Conservation (phyloP, 495 filamentous ascomycete species). For the Massariosphaeria phaeospora region DNA sequence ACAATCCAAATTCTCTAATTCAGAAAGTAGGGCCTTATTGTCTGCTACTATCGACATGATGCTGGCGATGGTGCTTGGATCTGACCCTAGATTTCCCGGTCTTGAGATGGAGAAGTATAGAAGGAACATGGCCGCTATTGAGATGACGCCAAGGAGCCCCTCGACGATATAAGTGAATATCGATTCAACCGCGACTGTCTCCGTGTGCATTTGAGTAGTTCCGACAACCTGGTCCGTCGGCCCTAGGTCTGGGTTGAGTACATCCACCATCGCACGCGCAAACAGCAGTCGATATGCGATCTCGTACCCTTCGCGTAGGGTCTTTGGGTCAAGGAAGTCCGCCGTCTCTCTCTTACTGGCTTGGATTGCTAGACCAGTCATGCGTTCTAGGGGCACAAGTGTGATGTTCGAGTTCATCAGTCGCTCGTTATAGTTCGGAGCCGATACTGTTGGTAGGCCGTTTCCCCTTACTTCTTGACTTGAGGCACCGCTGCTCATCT, state of each 20-base stretch:
- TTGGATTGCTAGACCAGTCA: too few relatives aligned
- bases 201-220: not conserved
- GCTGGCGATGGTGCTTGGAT: slow-evolving; percentile 34
- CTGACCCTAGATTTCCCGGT: slow-evolving; percentile 15
- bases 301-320: slow-evolving; percentile 34
- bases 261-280: slow-evolving; percentile 33
- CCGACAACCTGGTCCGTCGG: not conserved
- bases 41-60: slow-evolving; percentile 37
- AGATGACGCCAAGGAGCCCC: slow-evolving; percentile 37
- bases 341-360: too few relatives aligned
- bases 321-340: slow-evolving; percentile 32
- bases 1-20: slow-evolving; percentile 15
- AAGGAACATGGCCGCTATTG: slow-evolving; percentile 29
- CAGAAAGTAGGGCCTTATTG: slow-evolving; percentile 4
- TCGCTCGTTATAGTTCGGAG: too few relatives aligned
- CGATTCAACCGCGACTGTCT: slow-evolving; percentile 40
- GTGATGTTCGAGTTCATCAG: too few relatives aligned
- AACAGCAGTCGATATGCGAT: slow-evolving; percentile 43
- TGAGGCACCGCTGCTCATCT: not conserved
- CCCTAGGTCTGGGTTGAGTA: slow-evolving; percentile 16
- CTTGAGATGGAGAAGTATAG: slow-evolving; percentile 21
- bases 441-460: slow-evolving; percentile 7
- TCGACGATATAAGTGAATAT: slow-evolving; percentile 43
- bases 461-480: not conserved
- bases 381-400: too few relatives aligned